A percentile compares a stretch with the other conserved stretches of the same genome.
Evolutionary conservation across 495 filamentous ascomycete species (phyloP).

Genomic region (Opeltia flavorubescens): DNA sequence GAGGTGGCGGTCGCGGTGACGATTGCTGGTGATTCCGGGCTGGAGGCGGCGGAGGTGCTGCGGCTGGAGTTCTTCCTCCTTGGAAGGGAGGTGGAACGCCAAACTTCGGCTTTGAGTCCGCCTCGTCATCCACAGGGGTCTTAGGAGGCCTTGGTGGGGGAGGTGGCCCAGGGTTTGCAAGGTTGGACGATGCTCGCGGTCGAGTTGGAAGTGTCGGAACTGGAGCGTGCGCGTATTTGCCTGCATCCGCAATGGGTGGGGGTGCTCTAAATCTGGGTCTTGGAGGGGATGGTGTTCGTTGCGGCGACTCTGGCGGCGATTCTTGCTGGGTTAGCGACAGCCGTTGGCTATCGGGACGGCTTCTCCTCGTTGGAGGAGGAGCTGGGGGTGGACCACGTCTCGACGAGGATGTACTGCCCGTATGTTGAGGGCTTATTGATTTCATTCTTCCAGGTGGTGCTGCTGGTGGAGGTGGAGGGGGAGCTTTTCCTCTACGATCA

Average conservation of each 20-base stretch:
- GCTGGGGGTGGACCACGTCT: conserved; percentile 65
- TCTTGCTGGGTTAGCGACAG: conserved; percentile 43
- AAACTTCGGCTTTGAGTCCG: conserved; percentile 39
- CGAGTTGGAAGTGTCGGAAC: conserved; percentile 37
- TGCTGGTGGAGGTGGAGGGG: conserved; percentile 44
- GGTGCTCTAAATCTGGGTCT: conserved; percentile 53
- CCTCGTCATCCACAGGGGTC: conserved; percentile 57
- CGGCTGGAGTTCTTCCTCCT: conserved; percentile 46
- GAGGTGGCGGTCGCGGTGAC: conserved; percentile 44
- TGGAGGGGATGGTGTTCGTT: conserved; percentile 33
- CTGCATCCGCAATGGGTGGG: conserved; percentile 74
- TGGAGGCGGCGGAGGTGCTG: conserved; percentile 59
- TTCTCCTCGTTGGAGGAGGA: conserved; percentile 66
- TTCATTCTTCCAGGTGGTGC: conserved; percentile 29
- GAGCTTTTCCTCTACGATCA: conserved; percentile 35
- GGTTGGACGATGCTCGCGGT: conserved; percentile 40
- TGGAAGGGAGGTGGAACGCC: conserved; percentile 74
- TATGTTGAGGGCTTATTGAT: conserved; percentile 54
- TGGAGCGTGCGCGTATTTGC: conserved; percentile 53
- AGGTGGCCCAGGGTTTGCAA: conserved; percentile 55
- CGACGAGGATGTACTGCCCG: conserved; percentile 45
- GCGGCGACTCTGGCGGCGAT: conserved; percentile 24
- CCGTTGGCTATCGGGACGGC: conserved; percentile 31
- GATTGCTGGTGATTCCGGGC: conserved; percentile 54
- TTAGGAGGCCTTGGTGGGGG: conserved; percentile 84